Base-by-base conservation (phyloP, 1,139 yeast genomes). In the Scheffersomyces stambukii region DNA sequence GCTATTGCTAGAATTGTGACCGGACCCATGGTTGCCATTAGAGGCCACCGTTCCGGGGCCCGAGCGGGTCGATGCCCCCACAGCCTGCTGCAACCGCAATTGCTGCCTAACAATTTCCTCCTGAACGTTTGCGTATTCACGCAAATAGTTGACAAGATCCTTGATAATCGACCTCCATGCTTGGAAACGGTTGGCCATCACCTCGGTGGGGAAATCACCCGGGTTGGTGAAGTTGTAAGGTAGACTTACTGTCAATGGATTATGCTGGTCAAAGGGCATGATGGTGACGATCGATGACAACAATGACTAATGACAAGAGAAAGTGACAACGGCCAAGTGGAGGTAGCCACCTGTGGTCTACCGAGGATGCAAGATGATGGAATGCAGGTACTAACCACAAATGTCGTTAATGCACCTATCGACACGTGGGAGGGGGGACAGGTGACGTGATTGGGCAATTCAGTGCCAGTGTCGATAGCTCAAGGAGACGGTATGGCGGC, bases 21-120 rank as follows among this genome's bases (percentile, higher is more conserved):
- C 13, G 21, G 25, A 24, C 21, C 25, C 27, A 25, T 16, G 16
- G 25, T 25, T 26, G 30, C 23, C 20, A 21, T 27, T 26, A 27
- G 20, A 27, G 17, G 26, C 24, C n/a, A 20, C 8, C 4, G 34
- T 8, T 17, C 6, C 27, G 18, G 31, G 19, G 15, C 31, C 33
- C 15, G 38, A 24, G 13, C 46, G 38, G 9, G 54, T 48, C 6
- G 61, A 45, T 9, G 54, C 48, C 3, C 71, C 70, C 16, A 85
- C 80, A 6, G 95, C 85, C 52, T 85, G 89, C 41, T 84, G 85
- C 25, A 89, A 66, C 30, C 95, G 66, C 31, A 78, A 64, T 52
- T 86, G 94, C 48, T 85, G 95, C 37, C 95, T 73, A 20, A 84
- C 80, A 14, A 83, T 75, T 48, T 86, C 96, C 49, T 88, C 96